Evolutionary conservation across 805 yeast species (phyloP), one percentile per base, ranked within the genome.

Genomic region (Kodamaea kaohsiungensis): DNA sequence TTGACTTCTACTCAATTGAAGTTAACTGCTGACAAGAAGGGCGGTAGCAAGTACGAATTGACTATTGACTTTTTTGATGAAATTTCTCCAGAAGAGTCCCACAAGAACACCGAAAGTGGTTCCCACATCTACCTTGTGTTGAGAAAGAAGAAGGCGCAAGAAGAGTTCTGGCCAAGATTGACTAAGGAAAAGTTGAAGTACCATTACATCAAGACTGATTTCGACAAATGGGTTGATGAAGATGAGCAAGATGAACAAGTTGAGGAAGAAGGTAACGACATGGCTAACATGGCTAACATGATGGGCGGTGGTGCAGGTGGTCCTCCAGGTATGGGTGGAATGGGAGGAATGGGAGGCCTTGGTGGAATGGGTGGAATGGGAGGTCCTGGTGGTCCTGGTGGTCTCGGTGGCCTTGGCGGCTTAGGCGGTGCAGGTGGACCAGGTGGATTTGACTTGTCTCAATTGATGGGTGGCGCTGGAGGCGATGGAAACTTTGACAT

Each of bases 171-270:
- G 99, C 98, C 99, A 62, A 84, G 98, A 67, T 81, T 93, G 69
- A 88, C 92, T 53, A 92, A 91, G 74, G 92, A 88, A 64, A 90
- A 91, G 77, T 79, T 82, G 65, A 91, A 86, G 69, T 82, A 80
- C 57, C 90, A 86, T 60, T 89, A 82, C 72, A 83, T 93, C 68
- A 89, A 89, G 78, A 93, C 99, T 12, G 98, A 93, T 68, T 93
- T 93, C 67, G 97, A 92, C 76, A 89, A 87, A 72, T 93, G 99
- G 99, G 96, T 89, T 42, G 99, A 93, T 68, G 98, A 93, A 77
- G 99, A 93, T 68, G 99, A 93, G 74, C 99, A 93, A 74, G 91
- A 90, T 42, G 92, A 85, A 55, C 77, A 71, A 50, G 78, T 76
- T 9, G 87, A 79, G 43, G 80, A 73, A 19, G 83, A 69, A 17